These are phyloP conservation scores for Colletotrichum melonis DNA, from an alignment of 2,329 filamentous ascomycete genomes.

Conservation along the genomic window DNA sequence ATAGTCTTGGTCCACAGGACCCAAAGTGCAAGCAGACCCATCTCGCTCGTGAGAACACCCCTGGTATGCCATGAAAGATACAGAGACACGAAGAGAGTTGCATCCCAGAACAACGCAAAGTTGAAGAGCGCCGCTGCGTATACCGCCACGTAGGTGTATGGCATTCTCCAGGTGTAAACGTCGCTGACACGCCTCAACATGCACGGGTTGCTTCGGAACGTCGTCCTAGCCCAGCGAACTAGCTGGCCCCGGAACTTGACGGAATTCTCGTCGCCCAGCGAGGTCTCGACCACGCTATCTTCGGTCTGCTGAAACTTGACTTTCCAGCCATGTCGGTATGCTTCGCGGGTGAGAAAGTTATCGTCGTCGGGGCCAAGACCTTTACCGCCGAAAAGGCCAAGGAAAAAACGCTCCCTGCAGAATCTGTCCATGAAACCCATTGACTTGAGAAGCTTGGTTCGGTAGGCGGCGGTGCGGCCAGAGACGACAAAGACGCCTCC, in stretches of 20 bases:
- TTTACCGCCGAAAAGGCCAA: slow-evolving; percentile 49
- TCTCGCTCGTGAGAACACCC: neutral
- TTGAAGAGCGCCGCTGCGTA: slow-evolving; percentile 66
- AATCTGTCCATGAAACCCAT: slow-evolving; percentile 55
- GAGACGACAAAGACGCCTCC: slow-evolving; percentile 70
- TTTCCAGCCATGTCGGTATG: slow-evolving; percentile 60
- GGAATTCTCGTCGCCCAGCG: slow-evolving; percentile 55
- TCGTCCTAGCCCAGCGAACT: slow-evolving; percentile 68
- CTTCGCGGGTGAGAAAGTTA: slow-evolving; percentile 69
- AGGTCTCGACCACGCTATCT: slow-evolving; percentile 62
- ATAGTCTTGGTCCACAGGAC: slow-evolving; percentile 66
- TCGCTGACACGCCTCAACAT: slow-evolving; percentile 48
- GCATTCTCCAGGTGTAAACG: slow-evolving; percentile 45
- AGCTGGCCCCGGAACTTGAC: slow-evolving; percentile 64
- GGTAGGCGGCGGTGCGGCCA: slow-evolving; percentile 63
- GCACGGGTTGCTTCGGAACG: slow-evolving; percentile 65
- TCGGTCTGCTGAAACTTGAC: slow-evolving; percentile 65
- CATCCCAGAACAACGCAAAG: slow-evolving; percentile 66
- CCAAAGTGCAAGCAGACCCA: slow-evolving; percentile 48
- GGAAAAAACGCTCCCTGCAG: slow-evolving; percentile 62
- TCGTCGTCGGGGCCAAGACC: slow-evolving; percentile 69
- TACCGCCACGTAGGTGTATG: slow-evolving; percentile 67
- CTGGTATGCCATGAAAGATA: neutral
- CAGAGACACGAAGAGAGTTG: slow-evolving; percentile 48
- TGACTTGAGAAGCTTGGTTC: slow-evolving; percentile 60